Base-by-base conservation (phyloP, 352 stramenopile species). In the Phytophthora fragariae region DNA sequence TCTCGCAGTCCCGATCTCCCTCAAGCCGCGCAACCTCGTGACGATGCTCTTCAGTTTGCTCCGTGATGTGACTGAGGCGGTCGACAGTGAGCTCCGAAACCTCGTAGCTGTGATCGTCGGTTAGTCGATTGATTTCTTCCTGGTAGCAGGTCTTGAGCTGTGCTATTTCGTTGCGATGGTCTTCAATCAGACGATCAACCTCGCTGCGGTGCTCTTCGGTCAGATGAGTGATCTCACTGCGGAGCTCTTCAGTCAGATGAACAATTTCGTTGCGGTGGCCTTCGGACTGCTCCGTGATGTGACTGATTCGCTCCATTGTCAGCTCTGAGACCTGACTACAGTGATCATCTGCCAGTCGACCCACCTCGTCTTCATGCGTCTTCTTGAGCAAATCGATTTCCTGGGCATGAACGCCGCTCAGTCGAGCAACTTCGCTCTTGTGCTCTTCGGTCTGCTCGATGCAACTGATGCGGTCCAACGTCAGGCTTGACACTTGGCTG, bases 261-360 rank as follows among this genome's bases (percentile, higher is more conserved):
- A n/a, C 39, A 31, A 68, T 12, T 19, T 66, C 49, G 5, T 12
- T 47, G 10, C 33, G 54, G 57, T 63, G 62, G 4, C 31, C 39
- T 62, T 61, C 47, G 12, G 17, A 37, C 33, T 59, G 44, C 27
- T 59, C 46, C 35, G 57, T 63, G 12, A 49, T 59, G 19, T 49
- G 35, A 31, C 37, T 39, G 12, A 63, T 24, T 11, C 57, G 31
- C 21, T 70, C 46, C 8, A 60, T 60, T 9, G 39, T 37, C 29
- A 67, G 5, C 39, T 56, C 50, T 17, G 52, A 54, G 17, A 72
- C 35, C 11, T 67, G 17, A 33, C 21, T 58, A 6, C 50, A 15
- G 21, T 57, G 60, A 58, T 66, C 60, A 24, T 66, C 60, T 37
- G 60, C 39, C 9, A 66, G 29, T 29, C 21, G 44, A n/a, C 31